These are phyloP conservation scores for Cucumis cinereus DNA, from an alignment of 306 rosid species.

Conservation along the genomic window DNA sequence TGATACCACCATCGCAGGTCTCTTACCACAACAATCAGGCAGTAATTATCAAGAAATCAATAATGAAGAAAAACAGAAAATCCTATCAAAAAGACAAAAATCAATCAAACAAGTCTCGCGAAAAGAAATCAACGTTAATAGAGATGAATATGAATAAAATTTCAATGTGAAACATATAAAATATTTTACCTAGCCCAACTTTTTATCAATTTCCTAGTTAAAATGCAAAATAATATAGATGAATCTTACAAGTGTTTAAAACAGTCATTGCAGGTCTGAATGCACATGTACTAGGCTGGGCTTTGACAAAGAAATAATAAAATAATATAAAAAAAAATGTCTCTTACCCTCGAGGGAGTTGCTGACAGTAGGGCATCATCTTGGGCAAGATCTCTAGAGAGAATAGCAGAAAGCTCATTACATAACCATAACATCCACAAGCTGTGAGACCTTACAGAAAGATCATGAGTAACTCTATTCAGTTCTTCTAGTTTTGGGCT, in stretches of 20 bases:
- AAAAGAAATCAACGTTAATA: neutral
- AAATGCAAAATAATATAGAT: neutral
- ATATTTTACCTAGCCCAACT: neutral
- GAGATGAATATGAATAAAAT: neutral
- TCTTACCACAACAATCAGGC: neutral
- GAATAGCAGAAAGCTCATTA: conserved; percentile 55
- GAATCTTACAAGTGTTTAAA: neutral
- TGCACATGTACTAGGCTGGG: neutral
- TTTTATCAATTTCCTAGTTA: neutral
- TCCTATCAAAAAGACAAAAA: neutral
- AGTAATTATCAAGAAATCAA: neutral
- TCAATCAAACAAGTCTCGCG: neutral
- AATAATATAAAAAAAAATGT: conserved; percentile 4
- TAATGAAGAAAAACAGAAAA: neutral
- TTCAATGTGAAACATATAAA: neutral
- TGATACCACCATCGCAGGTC: neutral
- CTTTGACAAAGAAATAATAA: neutral
- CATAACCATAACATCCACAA: conserved; percentile 89
- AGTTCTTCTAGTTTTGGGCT: conserved; percentile 77
- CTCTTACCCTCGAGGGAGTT: conserved; percentile 76
- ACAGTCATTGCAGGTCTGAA: neutral
- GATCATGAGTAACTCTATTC: conserved; percentile 49
- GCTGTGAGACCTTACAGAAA: conserved; percentile 67
- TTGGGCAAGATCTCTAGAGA: conserved; percentile 51
- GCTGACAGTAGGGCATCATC: conserved; percentile 72